A percentile compares a stretch with the other conserved stretches of the same genome.
These are phyloP conservation scores for Pyricularia pennisetigena DNA, from an alignment of 2,329 filamentous ascomycete species.

Conservation along the genomic window DNA sequence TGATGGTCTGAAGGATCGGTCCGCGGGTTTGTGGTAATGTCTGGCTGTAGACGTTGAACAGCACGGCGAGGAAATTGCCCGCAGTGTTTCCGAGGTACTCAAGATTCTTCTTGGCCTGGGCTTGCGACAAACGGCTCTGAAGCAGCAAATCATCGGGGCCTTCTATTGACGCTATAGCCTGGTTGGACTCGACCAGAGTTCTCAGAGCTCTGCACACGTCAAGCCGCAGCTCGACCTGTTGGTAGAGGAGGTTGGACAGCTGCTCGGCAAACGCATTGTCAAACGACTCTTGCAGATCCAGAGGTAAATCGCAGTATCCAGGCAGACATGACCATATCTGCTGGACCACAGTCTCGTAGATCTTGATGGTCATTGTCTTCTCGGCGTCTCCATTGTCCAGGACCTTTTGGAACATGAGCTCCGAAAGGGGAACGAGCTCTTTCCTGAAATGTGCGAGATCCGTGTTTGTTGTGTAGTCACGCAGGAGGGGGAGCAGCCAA, in stretches of 20 bases:
- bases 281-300: slow-evolving; percentile 68
- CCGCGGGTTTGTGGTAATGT: slow-evolving; percentile 88
- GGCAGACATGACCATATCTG: slow-evolving; percentile 93
- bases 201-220: slow-evolving; percentile 83
- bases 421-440: slow-evolving; percentile 83
- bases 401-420: slow-evolving; percentile 80
- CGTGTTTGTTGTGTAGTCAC: slow-evolving; percentile 85
- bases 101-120: slow-evolving; percentile 68
- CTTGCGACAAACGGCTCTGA: slow-evolving; percentile 69
- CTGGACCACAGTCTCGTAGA: slow-evolving; percentile 91
- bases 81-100: slow-evolving; percentile 70
- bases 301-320: slow-evolving; percentile 86
- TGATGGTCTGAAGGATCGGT: slow-evolving; percentile 87
- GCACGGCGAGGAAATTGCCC: slow-evolving; percentile 81
- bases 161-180: slow-evolving; percentile 63
- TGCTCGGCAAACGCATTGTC: slow-evolving; percentile 86
- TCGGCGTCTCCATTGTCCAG: slow-evolving; percentile 71
- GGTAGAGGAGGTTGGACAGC: slow-evolving; percentile 83
- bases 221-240: slow-evolving; percentile 76
- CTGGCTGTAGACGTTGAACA: slow-evolving; percentile 99
- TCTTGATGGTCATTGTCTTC: slow-evolving; percentile 94
- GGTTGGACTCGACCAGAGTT: slow-evolving; percentile 83
- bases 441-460: slow-evolving; percentile 73
- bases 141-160: slow-evolving; percentile 63
- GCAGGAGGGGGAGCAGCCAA: slow-evolving; percentile 87